Conservation (phyloP, 2,329 filamentous ascomycete genomes). For the Pseudogymnoascus sp. region DNA sequence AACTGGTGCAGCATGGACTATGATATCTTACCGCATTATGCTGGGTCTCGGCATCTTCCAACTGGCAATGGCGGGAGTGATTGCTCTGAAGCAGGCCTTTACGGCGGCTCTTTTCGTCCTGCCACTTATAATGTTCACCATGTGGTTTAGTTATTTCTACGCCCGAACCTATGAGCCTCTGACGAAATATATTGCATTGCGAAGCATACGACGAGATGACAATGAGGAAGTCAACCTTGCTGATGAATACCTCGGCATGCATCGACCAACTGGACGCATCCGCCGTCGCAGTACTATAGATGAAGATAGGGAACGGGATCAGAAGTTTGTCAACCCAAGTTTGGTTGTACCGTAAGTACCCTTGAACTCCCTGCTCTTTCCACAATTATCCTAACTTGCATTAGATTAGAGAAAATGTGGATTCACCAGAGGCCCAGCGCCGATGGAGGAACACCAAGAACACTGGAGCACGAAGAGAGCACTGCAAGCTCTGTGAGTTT, state of each 20-base stretch:
- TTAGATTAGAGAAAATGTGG: slow-evolving; percentile 61
- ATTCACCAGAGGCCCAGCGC: slow-evolving; percentile 31
- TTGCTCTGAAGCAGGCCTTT: slow-evolving; percentile 67
- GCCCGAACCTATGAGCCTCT: slow-evolving; percentile 74
- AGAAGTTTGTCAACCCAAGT: slow-evolving; percentile 69
- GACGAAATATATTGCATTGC: slow-evolving; percentile 83
- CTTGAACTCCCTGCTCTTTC: slow-evolving; percentile 12
- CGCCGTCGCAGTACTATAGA: slow-evolving; percentile 52
- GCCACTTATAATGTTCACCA: slow-evolving; percentile 68
- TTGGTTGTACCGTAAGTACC: slow-evolving; percentile 54
- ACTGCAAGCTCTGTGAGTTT: slow-evolving; percentile 38
- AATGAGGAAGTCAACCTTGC: slow-evolving; percentile 36
- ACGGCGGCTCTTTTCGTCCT: slow-evolving; percentile 62
- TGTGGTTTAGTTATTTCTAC: slow-evolving; percentile 87
- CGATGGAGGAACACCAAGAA: not conserved
- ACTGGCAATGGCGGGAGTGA: slow-evolving; percentile 77
- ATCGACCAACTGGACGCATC: slow-evolving; percentile 20
- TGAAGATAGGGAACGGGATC: slow-evolving; percentile 60
- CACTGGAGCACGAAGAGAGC: slow-evolving; percentile 25
- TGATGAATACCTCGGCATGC: slow-evolving; percentile 29
- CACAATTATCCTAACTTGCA: slow-evolving; percentile 13
- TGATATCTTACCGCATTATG: slow-evolving; percentile 89
- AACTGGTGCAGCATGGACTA: slow-evolving; percentile 88
- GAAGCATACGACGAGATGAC: slow-evolving; percentile 66
- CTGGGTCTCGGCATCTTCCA: slow-evolving; percentile 84